A percentile compares a stretch with the other conserved stretches of the same genome.
These are phyloP conservation scores for Volvox carteri DNA, from an alignment of 163 green algal species.

Conservation along the genomic window DNA sequence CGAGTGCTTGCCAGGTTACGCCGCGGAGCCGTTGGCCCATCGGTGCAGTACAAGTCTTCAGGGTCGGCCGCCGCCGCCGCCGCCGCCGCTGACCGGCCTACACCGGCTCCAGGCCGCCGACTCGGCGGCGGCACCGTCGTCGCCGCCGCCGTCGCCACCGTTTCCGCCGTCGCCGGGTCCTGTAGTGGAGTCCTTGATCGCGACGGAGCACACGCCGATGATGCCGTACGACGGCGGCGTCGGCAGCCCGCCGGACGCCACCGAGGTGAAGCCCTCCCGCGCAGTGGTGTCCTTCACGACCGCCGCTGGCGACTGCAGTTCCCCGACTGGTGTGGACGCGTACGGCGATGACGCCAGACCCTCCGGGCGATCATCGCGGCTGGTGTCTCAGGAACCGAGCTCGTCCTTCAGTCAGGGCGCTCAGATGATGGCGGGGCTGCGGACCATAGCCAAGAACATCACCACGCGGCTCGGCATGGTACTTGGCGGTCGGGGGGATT, in stretches of 20 bases:
- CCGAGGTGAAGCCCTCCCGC: conserved; percentile 5
- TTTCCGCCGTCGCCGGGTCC: conserved; percentile 30
- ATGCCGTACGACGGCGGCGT: conserved; percentile 9
- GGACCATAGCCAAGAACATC: conserved; percentile 30
- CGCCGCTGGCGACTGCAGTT: not conserved
- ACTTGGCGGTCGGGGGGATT: not conserved
- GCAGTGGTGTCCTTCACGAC: conserved; percentile 31
- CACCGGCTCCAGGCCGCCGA: not conserved
- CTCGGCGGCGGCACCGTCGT: not conserved
- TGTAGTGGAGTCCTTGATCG: conserved; percentile 11
- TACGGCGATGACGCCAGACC: not conserved
- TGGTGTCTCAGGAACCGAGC: not conserved
- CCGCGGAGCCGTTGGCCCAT: not conserved
- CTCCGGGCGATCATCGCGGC: not conserved
- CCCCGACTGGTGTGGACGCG: not conserved
- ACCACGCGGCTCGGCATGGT: conserved; percentile 26
- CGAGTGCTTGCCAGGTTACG: conserved; percentile 21
- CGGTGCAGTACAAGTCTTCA: not conserved
- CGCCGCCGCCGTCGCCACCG: no score
- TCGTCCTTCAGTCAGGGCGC: not conserved
- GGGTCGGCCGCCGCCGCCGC: no score
- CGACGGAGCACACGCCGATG: conserved; percentile 1
- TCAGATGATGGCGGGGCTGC: not conserved
- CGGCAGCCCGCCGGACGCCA: not conserved
- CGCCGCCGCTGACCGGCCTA: no score